These are phyloP conservation scores for Fusarium bulbicola DNA, from an alignment of 2,329 filamentous ascomycete species.

Conservation along the genomic window DNA sequence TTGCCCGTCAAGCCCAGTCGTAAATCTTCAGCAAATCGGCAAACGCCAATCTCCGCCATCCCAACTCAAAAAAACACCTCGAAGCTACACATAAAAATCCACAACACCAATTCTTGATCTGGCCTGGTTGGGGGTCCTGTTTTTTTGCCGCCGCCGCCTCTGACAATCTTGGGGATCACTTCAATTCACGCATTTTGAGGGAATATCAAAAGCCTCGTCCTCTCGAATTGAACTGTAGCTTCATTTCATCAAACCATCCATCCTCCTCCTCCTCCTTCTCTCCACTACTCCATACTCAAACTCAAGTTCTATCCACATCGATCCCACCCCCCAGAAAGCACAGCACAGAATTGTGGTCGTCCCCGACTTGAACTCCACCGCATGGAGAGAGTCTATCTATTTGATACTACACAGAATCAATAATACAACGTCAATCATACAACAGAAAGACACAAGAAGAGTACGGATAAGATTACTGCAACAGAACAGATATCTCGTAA, in stretches of 20 bases:
- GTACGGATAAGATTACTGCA: neutral
- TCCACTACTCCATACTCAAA: constrained; percentile 8
- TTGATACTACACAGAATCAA: neutral
- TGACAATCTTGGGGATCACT: neutral
- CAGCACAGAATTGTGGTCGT: constrained; percentile 4
- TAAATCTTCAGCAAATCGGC: constrained; percentile 25
- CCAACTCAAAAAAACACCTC: constrained; percentile 13
- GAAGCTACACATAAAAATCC: constrained; percentile 12
- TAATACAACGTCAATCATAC: neutral
- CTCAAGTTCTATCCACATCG: constrained; percentile 2
- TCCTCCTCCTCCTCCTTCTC: neutral
- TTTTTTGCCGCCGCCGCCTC: constrained; percentile 26
- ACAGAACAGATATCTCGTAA: constrained; percentile 12
- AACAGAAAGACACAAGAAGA: neutral
- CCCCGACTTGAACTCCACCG: constrained; percentile 10
- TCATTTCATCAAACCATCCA: neutral
- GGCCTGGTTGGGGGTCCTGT: neutral
- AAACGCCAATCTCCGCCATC: constrained; percentile 21
- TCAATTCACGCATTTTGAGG: constrained; percentile 27
- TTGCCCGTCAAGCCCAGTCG: neutral
- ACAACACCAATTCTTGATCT: constrained; percentile 24
- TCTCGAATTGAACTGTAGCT: neutral
- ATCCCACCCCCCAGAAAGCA: constrained; percentile 19
- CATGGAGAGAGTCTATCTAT: constrained; percentile 1
- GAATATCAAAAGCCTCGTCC: constrained; percentile 23